A percentile compares a stretch with the other conserved stretches of the same genome.
phyloP scores from a whole-genome alignment of 371 early-diverging fungal genomes.

The Chytridiales sp. region DNA sequence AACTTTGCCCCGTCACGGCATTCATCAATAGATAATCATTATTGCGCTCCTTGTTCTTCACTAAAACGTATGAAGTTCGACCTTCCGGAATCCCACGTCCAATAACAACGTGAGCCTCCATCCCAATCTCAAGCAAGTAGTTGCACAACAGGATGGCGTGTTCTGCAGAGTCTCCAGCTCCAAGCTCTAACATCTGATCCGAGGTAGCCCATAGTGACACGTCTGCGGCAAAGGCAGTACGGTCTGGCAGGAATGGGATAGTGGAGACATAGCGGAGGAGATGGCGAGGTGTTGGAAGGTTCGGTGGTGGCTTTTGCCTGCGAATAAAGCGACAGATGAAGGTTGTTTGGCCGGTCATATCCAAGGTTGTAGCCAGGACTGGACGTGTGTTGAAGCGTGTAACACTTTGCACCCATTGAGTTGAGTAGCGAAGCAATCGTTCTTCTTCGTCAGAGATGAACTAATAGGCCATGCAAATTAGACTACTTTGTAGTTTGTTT shows the following conservation, averaged over 20 bases:
- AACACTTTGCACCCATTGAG: conserved; percentile 8
- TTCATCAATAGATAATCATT: conserved; percentile 33
- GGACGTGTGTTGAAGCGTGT: conserved; percentile 10
- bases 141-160: conserved; percentile 53
- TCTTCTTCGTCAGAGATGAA: conserved; percentile 41
- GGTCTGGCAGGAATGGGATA: conserved; percentile 43
- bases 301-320: conserved; percentile 43
- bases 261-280: conserved; percentile 42
- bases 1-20: conserved; percentile 41
- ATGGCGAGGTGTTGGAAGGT: conserved; percentile 25
- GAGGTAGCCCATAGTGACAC: conserved; percentile 35
- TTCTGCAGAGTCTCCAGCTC: conserved; percentile 46
- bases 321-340: conserved; percentile 42
- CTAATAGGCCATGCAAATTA: conserved; percentile 13
- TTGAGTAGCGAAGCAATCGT: conserved; percentile 27
- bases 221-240: conserved; percentile 35
- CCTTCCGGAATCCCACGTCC: conserved; percentile 47
- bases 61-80: conserved; percentile 39
- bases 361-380: conserved; percentile 26
- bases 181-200: conserved; percentile 48
- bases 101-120: conserved; percentile 41
- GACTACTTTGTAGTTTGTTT: neutral
- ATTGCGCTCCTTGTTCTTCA: conserved; percentile 16
- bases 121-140: conserved; percentile 28
- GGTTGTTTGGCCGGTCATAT: conserved; percentile 39